Base-by-base conservation (phyloP, 176 grass and related monocot genomes). In the Carex parvula region DNA sequence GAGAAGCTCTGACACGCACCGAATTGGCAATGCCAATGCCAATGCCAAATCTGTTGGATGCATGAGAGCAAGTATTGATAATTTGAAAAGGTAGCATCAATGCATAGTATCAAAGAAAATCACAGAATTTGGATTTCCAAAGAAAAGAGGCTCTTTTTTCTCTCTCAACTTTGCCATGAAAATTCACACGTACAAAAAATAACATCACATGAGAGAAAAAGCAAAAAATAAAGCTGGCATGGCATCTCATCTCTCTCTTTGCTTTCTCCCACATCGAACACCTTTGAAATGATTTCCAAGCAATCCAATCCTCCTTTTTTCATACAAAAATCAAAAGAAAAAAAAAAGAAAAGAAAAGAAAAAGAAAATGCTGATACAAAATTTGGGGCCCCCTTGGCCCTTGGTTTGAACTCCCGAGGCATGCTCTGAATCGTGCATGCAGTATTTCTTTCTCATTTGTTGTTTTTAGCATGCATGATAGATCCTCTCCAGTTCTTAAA, bases 351-450 rank as follows among this genome's bases (percentile, higher is more conserved):
- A 32, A 32, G 9, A 22, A 62, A 81, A 64, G 44, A 60, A 80
- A 33, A 35, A 33, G 10, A 24, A 62, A 81, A 64, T 64, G 55
- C 20, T 60, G 58, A 60, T 81, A 46, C 32, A 78, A 67, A 60
- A 79, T 22, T 54, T 24, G 66, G 83, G 90, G 61, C 48, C 87
- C 89, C 66, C 54, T 61, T 67, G 5, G 64, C 89, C 66, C 54
- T 61, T 67, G 5, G 64, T 86, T 87, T 86, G 89, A 88, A 65
- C 89, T 91, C 57, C 88, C 90, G 86, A 95, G 89, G 93, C 88
- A 64, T 33, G 60, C 85, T 65, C 85, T 84, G 90, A 91, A 42
- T 75, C 71, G 48, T 75, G 71, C 71, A 84, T 92, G 89, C 83
- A 85, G 83, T 60, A 68, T 77, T 64, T 64, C 52, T 77, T 64